Base-by-base conservation (phyloP, 805 yeast genomes). In the Yamadazyma insecticola region DNA sequence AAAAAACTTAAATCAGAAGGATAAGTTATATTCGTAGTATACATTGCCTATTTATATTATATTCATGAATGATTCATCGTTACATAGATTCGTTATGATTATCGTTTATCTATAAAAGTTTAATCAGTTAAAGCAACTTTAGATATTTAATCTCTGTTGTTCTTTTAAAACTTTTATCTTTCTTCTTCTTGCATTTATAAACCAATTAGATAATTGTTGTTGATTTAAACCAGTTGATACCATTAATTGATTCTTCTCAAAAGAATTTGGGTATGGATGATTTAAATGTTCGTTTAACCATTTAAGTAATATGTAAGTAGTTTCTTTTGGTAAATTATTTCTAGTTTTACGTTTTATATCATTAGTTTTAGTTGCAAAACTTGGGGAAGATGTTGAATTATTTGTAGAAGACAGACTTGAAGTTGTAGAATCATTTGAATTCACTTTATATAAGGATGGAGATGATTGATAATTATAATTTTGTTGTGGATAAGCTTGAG, bases 141-240 rank as follows among this genome's bases (percentile, higher is more conserved):
- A 40, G 15, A 32, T 26, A 29, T 32, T 40, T 16, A 45, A 30
- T 12, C 44, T 26, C 25, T 48, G 47, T 34, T 57, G 60, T 39
- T 71, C 72, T 44, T 71, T 66, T 39, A 74, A 55, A 26, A 54
- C 46, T 49, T 70, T 73, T 30, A 85, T 72, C 49, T 82, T 77
- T 44, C 95, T 66, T 47, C 95, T 68, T 45, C 95, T 72, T 13
- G 90, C 94, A 51, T 85, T 85, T 49, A 85, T 86, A 48, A 85
- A 85, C 95, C 95, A 85, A 51, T 85, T 86, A 43, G 83, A 72
- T 39, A 85, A 68, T 55, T 85, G 95, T 39, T 82, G 86, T 55
- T 81, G 77, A 40, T 85, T 81, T 50, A 85, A 67, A 0, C 92
- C 90, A 0, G 95, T 85, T 50, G 72, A 68, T 43, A 69, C 64